Evolutionary conservation across 805 yeast genomes (phyloP), one percentile per base, ranked within the genome.

Genomic region (Yarrowia sp.): DNA sequence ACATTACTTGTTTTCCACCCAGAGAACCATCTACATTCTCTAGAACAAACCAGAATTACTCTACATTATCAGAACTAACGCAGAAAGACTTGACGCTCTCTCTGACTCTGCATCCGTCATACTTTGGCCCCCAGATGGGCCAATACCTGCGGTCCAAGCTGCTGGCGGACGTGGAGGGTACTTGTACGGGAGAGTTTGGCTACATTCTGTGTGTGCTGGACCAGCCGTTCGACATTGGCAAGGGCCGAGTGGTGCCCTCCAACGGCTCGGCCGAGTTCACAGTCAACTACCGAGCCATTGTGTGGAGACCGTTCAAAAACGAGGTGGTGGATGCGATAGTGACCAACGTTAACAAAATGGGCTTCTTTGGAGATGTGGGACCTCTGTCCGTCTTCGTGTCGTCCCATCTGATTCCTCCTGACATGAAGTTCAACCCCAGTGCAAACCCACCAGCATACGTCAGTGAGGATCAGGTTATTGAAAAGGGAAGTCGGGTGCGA

Each of bases 401-500:
- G 24, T 92, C 96, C 38, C 98, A 93, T 78, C 82, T 92, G 75
- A 92, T 95, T 71, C 98, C 99, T 9, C 85, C 90, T 40, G 97
- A 93, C 74, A 89, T 95, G 92, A 82, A 86, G 66, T 95, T 88
- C 76, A 93, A 92, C 70, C 97, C 98, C 8, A 88, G 96, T 21
- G 92, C 97, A 35, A 92, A 93, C 71, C 99, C 99, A 10, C 99
- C 99, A n/a, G 96, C 98, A 7, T 95, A 91, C 75, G 96, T 90
- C 68, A 87, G 93, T 67, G 95, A 93, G 22, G 99, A 95, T 71
- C 98, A 93, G 78, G 87, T 90, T 68, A 91, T 95, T 51, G 96
- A 90, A 73, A 93, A 93, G 76, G 97, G 98, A 41, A 87, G 96
- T 64, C 85, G 93, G 70, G 95, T 95, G 35, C 84, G 99, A 75